phyloP scores from a whole-genome alignment of 1,284 basidiomycete species.

The Irpex lacteus region DNA sequence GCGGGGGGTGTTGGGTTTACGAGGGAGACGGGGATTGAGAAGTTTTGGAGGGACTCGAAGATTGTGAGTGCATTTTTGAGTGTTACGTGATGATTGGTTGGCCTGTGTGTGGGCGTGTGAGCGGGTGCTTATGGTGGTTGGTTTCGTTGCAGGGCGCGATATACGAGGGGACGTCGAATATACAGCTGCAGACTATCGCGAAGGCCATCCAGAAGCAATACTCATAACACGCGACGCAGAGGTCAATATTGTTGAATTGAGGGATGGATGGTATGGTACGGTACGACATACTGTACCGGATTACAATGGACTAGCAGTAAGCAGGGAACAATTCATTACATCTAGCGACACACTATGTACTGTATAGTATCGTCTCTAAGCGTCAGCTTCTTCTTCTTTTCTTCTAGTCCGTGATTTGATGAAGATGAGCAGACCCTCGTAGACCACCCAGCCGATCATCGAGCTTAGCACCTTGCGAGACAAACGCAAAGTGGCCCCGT shows the following conservation, averaged over 20 bases:
- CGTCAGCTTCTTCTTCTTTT: neutral
- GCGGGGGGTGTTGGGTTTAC: slow-evolving; percentile 92
- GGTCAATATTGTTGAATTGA: too few species aligned
- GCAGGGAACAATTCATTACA: too few species aligned
- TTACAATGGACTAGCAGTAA: too few species aligned
- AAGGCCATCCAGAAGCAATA: slow-evolving; percentile 81
- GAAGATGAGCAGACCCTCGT: slow-evolving; percentile 77
- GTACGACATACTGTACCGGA: too few species aligned
- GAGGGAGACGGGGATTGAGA: slow-evolving; percentile 91
- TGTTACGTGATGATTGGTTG: too few species aligned
- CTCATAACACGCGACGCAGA: slow-evolving; percentile 31
- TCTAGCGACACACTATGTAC: too few species aligned
- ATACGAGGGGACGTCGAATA: slow-evolving; percentile 95
- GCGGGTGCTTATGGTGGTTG: too few species aligned
- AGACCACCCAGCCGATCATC: slow-evolving; percentile 91
- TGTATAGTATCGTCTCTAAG: neutral
- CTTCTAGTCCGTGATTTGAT: slow-evolving; percentile 32
- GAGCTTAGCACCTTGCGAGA: slow-evolving; percentile 88
- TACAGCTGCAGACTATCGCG: slow-evolving; percentile 95
- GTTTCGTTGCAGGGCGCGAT: too few species aligned
- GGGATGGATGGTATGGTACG: too few species aligned
- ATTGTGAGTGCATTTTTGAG: slow-evolving; percentile 75
- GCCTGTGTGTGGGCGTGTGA: too few species aligned
- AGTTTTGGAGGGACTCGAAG: slow-evolving; percentile 94
- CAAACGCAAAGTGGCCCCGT: slow-evolving; percentile 80